Base-by-base conservation (phyloP, 2,329 filamentous ascomycete genomes). In the Dryadomyces sulphureus region DNA sequence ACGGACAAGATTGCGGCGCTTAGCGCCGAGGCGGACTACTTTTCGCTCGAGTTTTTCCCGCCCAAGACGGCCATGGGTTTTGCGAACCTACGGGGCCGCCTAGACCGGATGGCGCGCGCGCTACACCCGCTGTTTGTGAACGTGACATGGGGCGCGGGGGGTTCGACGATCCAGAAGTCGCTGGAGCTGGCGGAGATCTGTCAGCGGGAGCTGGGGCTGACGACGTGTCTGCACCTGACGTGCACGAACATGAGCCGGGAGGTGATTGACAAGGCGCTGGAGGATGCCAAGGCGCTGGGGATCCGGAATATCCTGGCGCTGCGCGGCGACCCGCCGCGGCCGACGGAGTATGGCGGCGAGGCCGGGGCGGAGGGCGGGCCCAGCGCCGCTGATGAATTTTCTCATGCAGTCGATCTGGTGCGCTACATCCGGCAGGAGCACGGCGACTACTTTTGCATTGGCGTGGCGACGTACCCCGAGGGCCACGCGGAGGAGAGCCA, bases 21-120 rank as follows among this genome's bases (percentile, higher is more conserved):
- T 67, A 84, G 86, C 62, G 75, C 81, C 53, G 78, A 85, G 63
- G 76, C 77, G 53, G 79, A 76, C 61, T 96, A 92, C 70, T 94
- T 94, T 66, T 96, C 92, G 41, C 81, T 96, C 65, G 92, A 98
- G 68, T 98, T 98, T 77, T 98, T 98, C 68, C 92, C 92, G 54
- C 92, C 92, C 52, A 98, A 96, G 70, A 98, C 92, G 41, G 74
- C 82, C 50, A 94, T 94, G 80, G 92, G 92, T 53, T 52, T 54
- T 45, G 50, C 50, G 38, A 98, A 98, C 63, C 78, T 98, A 46
- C 84, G 90, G 60, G 84, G 85, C 53, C 88, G 92, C 59, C 78
- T 98, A 49, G 84, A 93, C 62, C 87, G 92, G 60, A 96, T 98
- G 92, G 81, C 92, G 43, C 79, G 86, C 53, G 89, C 87, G 14